These are phyloP conservation scores for Sanghuangporus weigelae DNA, from an alignment of 1,284 basidiomycete species.

Conservation along the genomic window DNA sequence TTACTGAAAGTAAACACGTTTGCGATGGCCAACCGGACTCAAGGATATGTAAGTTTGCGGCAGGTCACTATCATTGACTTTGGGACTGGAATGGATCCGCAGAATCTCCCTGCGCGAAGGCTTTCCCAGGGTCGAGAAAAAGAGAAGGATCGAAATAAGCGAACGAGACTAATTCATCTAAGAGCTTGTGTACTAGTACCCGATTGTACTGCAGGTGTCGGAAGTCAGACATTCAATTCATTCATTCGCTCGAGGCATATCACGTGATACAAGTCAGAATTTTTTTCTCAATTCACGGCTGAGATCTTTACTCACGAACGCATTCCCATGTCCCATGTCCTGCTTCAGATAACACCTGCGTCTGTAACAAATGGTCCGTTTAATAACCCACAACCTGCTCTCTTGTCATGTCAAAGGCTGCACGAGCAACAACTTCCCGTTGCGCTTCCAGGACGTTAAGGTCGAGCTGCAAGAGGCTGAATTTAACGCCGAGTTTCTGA, in stretches of 20 bases:
- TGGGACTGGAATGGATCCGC: too few relatives aligned
- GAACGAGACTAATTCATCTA: too few relatives aligned
- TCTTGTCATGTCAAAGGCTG: slow-evolving; percentile 94
- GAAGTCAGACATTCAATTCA: neutral
- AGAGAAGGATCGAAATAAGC: too few relatives aligned
- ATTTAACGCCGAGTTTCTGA: slow-evolving; percentile 85
- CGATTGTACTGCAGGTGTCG: too few relatives aligned
- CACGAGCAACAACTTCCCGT: slow-evolving; percentile 91
- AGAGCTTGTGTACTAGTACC: too few relatives aligned
- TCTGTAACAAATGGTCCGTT: slow-evolving; percentile 66
- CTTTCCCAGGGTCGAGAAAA: too few relatives aligned
- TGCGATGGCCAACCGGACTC: too few relatives aligned
- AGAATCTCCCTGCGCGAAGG: too few relatives aligned
- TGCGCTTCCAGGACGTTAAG: slow-evolving; percentile 78
- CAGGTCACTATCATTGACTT: too few relatives aligned
- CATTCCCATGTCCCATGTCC: neutral
- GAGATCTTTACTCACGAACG: neutral
- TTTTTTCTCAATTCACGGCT: neutral
- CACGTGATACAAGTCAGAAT: neutral
- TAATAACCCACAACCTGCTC: slow-evolving; percentile 96
- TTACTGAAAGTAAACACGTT: too few relatives aligned
- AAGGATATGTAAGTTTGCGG: too few relatives aligned
- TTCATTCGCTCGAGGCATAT: neutral
- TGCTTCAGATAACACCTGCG: neutral
- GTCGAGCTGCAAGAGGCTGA: slow-evolving; percentile 85